A percentile compares a stretch with the other conserved stretches of the same genome.
phyloP scores from a whole-genome alignment of 176 grass and related monocot genomes.

The Avena sativa region DNA sequence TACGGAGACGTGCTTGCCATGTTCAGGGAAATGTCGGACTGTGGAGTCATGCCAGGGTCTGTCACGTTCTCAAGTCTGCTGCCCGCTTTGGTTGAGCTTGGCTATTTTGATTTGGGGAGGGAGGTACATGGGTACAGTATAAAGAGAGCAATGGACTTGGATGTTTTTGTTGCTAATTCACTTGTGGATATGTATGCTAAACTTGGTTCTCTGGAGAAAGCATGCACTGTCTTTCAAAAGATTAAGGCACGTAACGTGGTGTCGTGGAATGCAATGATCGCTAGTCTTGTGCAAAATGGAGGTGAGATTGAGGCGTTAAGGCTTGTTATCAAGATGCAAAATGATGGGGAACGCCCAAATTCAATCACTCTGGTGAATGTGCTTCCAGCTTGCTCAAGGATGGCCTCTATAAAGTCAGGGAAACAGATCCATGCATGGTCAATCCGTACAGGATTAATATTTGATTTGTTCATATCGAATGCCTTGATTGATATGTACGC shows the following conservation, averaged over 20 bases:
- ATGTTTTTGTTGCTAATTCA: constrained; percentile 83
- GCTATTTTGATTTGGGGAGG: constrained; percentile 56
- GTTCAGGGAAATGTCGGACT: constrained; percentile 56
- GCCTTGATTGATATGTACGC: constrained; percentile 91
- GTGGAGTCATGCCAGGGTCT: constrained; percentile 49
- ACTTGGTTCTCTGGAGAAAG: constrained; percentile 60
- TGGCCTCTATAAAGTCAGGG: constrained; percentile 66
- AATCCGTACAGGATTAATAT: constrained; percentile 49
- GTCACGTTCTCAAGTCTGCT: constrained; percentile 75
- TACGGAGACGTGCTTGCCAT: constrained; percentile 51
- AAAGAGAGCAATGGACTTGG: constrained; percentile 53
- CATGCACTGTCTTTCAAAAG: constrained; percentile 59
- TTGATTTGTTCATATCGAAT: constrained; percentile 81
- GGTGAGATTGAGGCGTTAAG: constrained; percentile 59
- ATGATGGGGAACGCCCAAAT: constrained; percentile 64
- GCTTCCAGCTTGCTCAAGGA: constrained; percentile 82
- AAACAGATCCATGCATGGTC: constrained; percentile 87
- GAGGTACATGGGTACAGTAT: constrained; percentile 70
- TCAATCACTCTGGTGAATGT: constrained; percentile 70
- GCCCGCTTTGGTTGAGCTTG: constrained; percentile 78
- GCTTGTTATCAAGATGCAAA: constrained; percentile 66
- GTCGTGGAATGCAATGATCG: constrained; percentile 91
- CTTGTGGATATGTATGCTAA: constrained; percentile 93
- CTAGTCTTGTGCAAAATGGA: constrained; percentile 72
- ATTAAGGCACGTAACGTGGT: constrained; percentile 60